A percentile compares a stretch with the other conserved stretches of the same genome.
These are phyloP conservation scores for Saccharomycopsis hybrid DNA, from an alignment of 1,139 yeast genomes.

Conservation along the genomic window DNA sequence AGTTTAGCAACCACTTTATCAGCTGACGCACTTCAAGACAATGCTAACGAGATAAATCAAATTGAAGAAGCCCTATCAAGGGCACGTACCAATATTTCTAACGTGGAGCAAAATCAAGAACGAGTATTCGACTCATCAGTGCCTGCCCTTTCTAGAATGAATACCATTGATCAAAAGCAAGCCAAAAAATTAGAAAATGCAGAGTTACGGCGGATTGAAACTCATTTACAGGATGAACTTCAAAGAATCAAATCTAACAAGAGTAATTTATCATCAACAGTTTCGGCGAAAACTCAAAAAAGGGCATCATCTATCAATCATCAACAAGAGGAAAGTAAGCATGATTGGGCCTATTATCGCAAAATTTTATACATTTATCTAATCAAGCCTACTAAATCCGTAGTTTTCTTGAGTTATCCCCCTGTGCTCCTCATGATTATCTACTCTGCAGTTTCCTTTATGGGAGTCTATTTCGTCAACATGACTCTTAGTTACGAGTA, in stretches of 20 bases:
- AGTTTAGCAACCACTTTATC: neutral
- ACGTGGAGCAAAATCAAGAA: conserved; percentile 22
- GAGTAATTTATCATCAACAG: no score
- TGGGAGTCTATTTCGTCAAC: conserved; percentile 65
- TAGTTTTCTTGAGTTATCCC: conserved; percentile 55
- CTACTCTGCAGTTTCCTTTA: conserved; percentile 64
- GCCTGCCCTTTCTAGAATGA: no score
- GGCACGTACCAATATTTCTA: neutral
- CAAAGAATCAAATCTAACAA: conserved; percentile 22
- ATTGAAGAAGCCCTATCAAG: neutral
- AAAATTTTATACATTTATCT: conserved; percentile 34
- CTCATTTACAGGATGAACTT: conserved; percentile 22
- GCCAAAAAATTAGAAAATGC: conserved; percentile 20
- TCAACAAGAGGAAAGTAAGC: conserved; percentile 27
- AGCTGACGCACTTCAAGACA: neutral
- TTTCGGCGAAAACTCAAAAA: conserved; percentile 24
- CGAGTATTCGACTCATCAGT: conserved; percentile 19
- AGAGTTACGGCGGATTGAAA: conserved; percentile 24
- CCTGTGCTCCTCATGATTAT: conserved; percentile 62
- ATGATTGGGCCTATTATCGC: conserved; percentile 24
- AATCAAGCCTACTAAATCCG: conserved; percentile 43
- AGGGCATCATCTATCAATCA: conserved; percentile 23
- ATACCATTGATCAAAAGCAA: conserved; percentile 22
- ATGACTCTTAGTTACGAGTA: conserved; percentile 64
- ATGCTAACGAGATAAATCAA: neutral